phyloP scores from a whole-genome alignment of 202 grass and related monocot species.

The Tripidium arundinaceum region DNA sequence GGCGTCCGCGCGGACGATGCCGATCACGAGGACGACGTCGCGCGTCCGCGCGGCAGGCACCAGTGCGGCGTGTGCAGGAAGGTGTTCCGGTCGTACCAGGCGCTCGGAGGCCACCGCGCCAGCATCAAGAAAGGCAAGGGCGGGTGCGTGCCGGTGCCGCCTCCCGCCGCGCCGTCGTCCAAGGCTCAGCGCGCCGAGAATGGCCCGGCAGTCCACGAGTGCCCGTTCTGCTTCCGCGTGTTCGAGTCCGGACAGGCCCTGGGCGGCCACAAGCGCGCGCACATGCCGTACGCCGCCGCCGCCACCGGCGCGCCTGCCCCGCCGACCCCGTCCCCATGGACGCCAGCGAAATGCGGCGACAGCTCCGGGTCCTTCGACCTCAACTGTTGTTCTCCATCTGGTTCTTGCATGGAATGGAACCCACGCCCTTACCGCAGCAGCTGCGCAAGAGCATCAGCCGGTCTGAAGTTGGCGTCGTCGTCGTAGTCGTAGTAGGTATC shows the following conservation, averaged over 20 bases:
- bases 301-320: neutral
- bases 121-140: slow-evolving; percentile 66
- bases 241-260: slow-evolving; percentile 88
- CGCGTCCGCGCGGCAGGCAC: slow-evolving; percentile 9
- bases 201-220: slow-evolving; percentile 43
- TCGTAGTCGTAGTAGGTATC: neutral
- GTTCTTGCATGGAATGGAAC: slow-evolving; percentile 21
- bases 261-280: slow-evolving; percentile 92
- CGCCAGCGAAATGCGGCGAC: slow-evolving; percentile 31
- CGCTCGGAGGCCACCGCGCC: slow-evolving; percentile 80
- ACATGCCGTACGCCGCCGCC: slow-evolving; percentile 23
- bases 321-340: neutral
- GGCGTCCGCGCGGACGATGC: neutral
- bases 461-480: neutral
- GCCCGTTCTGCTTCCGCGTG: slow-evolving; percentile 79
- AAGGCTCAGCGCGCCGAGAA: neutral
- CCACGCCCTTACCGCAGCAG: neutral
- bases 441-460: neutral
- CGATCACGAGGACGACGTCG: neutral
- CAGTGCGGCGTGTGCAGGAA: slow-evolving; percentile 74
- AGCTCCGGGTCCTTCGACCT: slow-evolving; percentile 67
- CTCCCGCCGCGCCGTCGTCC: neutral
- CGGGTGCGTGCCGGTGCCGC: slow-evolving; percentile 42
- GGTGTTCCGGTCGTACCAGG: slow-evolving; percentile 82
- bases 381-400: slow-evolving; percentile 37